These are phyloP conservation scores for Biscutella laevigata DNA, from an alignment of 441 rosid species.

Conservation along the genomic window DNA sequence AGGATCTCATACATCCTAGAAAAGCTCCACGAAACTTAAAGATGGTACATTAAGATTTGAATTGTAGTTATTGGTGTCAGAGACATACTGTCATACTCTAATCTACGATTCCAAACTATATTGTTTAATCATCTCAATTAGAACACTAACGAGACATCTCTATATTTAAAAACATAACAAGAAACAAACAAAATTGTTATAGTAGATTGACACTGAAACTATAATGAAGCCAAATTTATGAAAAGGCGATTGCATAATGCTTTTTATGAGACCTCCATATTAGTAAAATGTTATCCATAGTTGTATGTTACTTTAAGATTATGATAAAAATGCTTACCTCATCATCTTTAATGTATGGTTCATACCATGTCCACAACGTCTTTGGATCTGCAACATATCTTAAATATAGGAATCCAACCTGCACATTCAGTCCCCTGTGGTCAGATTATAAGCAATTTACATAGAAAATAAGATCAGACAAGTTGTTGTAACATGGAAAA, in stretches of 20 bases:
- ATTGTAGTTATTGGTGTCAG: background rate
- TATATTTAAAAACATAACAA: background rate
- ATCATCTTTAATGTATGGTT: constrained; percentile 80
- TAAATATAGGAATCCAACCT: constrained; percentile 92
- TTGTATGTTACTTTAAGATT: background rate
- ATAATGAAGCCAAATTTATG: constrained; percentile 1
- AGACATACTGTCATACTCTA: background rate
- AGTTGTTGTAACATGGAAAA: constrained; percentile 5
- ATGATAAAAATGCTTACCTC: constrained; percentile 45
- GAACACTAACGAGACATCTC: background rate
- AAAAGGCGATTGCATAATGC: background rate
- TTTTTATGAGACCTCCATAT: background rate
- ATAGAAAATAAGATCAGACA: constrained; percentile 5
- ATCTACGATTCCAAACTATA: background rate
- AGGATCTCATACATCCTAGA: background rate
- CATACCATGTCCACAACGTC: constrained; percentile 90
- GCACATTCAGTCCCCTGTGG: constrained; percentile 23
- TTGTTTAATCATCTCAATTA: background rate
- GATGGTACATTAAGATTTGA: background rate
- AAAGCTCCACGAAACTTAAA: background rate
- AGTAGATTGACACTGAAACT: too few relatives aligned
- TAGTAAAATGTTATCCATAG: background rate
- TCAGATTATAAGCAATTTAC: constrained; percentile 23
- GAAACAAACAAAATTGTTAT: background rate
- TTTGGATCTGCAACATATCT: constrained; percentile 90